phyloP scores from a whole-genome alignment of 768 basidiomycete species.

The Hericium rajendrae region DNA sequence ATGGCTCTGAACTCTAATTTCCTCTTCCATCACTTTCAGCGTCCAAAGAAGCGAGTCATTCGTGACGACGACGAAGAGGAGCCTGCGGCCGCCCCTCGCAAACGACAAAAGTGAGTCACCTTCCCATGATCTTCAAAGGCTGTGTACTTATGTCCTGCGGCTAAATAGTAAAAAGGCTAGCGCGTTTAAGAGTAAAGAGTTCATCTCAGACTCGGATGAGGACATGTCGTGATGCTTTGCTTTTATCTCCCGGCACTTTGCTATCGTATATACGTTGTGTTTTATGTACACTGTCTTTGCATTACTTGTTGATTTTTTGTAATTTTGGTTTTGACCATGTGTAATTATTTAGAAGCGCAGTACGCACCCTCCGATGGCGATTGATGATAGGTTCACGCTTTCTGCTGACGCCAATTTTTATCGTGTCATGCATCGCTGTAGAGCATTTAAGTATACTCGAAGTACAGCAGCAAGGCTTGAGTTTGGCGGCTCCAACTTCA shows the following conservation, averaged over 20 bases:
- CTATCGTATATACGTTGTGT: not conserved
- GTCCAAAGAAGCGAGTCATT: conserved; percentile 65
- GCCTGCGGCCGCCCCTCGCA: conserved; percentile 46
- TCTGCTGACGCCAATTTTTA: too few species aligned
- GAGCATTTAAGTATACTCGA: too few species aligned
- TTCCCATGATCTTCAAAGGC: too few species aligned
- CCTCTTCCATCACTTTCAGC: conserved; percentile 17
- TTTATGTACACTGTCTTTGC: not conserved
- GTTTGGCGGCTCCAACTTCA: too few species aligned
- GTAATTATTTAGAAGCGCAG: too few species aligned
- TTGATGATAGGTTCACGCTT: too few species aligned
- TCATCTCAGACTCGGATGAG: conserved; percentile 82
- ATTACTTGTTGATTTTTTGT: too few species aligned
- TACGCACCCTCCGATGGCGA: too few species aligned
- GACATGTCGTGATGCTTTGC: conserved; percentile 37
- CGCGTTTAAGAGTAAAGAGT: conserved; percentile 50
- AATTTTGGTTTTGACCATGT: too few species aligned
- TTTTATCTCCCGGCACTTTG: not conserved
- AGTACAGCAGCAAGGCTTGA: too few species aligned
- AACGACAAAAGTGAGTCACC: conserved; percentile 62
- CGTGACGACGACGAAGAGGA: conserved; percentile 76
- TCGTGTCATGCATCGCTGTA: too few species aligned
- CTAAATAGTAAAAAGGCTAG: conserved; percentile 42
- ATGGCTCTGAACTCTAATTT: not conserved
- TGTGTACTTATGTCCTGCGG: too few species aligned